Evolutionary conservation across 768 basidiomycete species (phyloP).

Genomic region (Mycena chlorophos): DNA sequence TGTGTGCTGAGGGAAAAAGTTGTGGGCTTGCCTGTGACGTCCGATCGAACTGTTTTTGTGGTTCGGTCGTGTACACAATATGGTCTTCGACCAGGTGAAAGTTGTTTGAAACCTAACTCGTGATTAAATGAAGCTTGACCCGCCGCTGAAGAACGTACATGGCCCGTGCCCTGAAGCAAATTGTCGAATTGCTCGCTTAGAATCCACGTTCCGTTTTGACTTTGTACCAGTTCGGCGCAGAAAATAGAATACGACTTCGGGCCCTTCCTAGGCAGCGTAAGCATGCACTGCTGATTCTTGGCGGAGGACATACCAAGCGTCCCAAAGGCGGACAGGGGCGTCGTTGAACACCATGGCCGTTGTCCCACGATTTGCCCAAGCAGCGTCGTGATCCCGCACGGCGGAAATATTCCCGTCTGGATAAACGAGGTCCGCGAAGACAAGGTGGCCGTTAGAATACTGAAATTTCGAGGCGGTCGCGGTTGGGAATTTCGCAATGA

Average conservation of each 20-base stretch:
- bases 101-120: conserved; percentile 67
- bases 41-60: too few relatives aligned
- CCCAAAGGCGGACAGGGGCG: conserved; percentile 73
- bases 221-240: conserved; percentile 56
- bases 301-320: conserved; percentile 28
- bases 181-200: conserved; percentile 56
- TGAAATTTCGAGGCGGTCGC: conserved; percentile 71
- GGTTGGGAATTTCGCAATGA: conserved; percentile 69
- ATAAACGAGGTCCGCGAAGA: conserved; percentile 86
- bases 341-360: conserved; percentile 69
- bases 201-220: conserved; percentile 51
- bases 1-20: too few relatives aligned
- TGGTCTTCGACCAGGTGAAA: not conserved
- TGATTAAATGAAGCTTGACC: conserved; percentile 59
- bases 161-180: conserved; percentile 63
- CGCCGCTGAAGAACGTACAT: conserved; percentile 47
- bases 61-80: not conserved
- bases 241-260: conserved; percentile 75
- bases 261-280: conserved; percentile 51
- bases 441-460: conserved; percentile 61
- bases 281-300: not conserved
- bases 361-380: conserved; percentile 71
- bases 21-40: too few relatives aligned
- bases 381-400: conserved; percentile 68
- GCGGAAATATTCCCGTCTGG: conserved; percentile 70